Evolutionary conservation across 2,329 filamentous ascomycete species (phyloP), one percentile per base, ranked within the genome.

Genomic region (Tolypocladium album): DNA sequence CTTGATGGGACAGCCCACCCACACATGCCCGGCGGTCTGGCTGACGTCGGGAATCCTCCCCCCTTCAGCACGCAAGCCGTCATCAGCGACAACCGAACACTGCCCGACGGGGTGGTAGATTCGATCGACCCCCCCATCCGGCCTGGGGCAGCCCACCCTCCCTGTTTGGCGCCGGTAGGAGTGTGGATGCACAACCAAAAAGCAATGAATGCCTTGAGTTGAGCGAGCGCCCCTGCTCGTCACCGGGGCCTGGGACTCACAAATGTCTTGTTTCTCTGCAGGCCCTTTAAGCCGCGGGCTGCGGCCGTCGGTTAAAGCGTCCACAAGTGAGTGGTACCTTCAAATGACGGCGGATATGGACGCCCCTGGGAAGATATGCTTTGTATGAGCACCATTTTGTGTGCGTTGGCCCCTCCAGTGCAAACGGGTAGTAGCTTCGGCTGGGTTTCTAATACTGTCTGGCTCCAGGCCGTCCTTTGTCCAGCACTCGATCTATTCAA

Each of bases 301-400:
- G 62, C 62, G 62, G 60, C 62, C 62, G 62, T 64, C 62, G 62
- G 56, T 63, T 63, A 64, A 58, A 4, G 8, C 39, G 20, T n/a
- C 38, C 22, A 45, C 36, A 13, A 17, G 22, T 24, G 55, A 17
- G 22, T 17, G 55, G 11, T 43, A 17, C 39, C n/a, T 17, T 11
- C 27, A 17, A 55, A 38, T 20, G 52, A 55, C 27, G 45, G 31
- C 45, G n/a, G 45, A 31, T 27, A 50, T 47, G 12, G 43, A 27
- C 22, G 43, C 45, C 43, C 22, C 22, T 24, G 22, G 43, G 9
- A 13, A n/a, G 22, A 8, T 12, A 47, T 50, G 3, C 45, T 17
- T 27, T 8, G 12, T 50, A 17, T 24, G 22, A 47, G 45, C 15
- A 27, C 45, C 5, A 43, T 20, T 11, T 11, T 43, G 39, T 5